Evolutionary conservation across 257 asterid species (phyloP).

Genomic region (Echites panduratus): DNA sequence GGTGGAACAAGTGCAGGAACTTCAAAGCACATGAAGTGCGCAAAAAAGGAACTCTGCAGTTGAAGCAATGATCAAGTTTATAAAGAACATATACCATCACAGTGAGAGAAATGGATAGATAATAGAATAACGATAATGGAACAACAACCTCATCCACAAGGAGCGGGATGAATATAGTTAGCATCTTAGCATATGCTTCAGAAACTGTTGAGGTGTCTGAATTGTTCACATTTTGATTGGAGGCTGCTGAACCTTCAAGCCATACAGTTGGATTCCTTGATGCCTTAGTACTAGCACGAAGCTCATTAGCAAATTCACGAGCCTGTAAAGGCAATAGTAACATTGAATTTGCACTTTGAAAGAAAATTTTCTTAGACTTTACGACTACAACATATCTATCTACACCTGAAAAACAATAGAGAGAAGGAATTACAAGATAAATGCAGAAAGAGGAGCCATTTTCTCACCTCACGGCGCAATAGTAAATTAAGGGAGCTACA

Average conservation of each 20-base stretch:
- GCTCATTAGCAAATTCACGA: conserved; percentile 97
- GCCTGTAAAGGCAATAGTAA: conserved; percentile 48
- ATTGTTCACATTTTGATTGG: conserved; percentile 56
- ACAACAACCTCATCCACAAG: conserved; percentile 87
- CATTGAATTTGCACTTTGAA: background rate
- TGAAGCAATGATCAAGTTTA: conserved; percentile 14
- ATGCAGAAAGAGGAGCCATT: conserved; percentile 19
- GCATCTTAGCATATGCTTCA: conserved; percentile 86
- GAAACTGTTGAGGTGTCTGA: conserved; percentile 77
- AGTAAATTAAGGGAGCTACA: conserved; percentile 92
- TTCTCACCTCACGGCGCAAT: conserved; percentile 85
- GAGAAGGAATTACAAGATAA: conserved; percentile 15
- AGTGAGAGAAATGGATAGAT: conserved; percentile 13
- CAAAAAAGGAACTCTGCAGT: conserved; percentile 86
- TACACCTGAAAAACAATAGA: background rate
- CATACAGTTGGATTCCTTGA: conserved; percentile 67
- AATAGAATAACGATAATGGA: background rate
- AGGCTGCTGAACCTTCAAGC: conserved; percentile 76
- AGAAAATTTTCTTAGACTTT: background rate
- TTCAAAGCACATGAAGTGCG: conserved; percentile 98
- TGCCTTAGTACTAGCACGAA: conserved; percentile 79
- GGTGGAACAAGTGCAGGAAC: conserved; percentile 72
- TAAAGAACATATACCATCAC: background rate
- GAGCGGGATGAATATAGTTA: conserved; percentile 79
- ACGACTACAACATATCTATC: background rate